Base-by-base conservation (phyloP, 1,284 basidiomycete genomes). In the Thelephora terrestris region DNA sequence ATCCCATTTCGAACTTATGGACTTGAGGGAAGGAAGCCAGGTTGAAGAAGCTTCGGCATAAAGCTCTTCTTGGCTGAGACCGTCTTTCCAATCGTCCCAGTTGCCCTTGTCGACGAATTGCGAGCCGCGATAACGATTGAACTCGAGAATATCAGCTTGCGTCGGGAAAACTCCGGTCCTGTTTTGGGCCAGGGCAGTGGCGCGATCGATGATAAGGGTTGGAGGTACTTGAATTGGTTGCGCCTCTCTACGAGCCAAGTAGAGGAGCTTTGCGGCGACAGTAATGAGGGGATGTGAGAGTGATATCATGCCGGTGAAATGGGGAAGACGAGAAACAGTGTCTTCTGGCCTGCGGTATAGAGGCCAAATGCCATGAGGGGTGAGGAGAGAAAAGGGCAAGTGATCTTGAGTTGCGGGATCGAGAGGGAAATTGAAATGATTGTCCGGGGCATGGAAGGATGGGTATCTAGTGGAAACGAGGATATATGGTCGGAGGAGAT, bases 261-360 rank as follows among this genome's bases (percentile, higher is more conserved):
- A 85, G 40, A 84, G 61, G 9, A 84, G 69, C 46, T 77, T 79
- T 1, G 84, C 82, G 0, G 79, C 75, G 23, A 71, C 59, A 16
- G 76, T 67, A 21, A 75, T 69, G 3, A 75, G 71, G 0, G 82
- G 81, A 0, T 69, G 57, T 47, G 65, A 55, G 32, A 81, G 60
- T 4, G 53, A 32, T 9, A 75, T 57, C 7, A 58, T 51, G 42
- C 68, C 55, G 29, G 65, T 64, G 60, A 71, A 82, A 57, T 77
- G 71, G 2, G 58, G 50, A 23, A 66, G 56, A 4, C 35, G 17
- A 46, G 53, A 53, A 29, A 55, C 50, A 45, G 55, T 53, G 25
- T 66, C 51, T 7, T 53, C 47, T 0, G 59, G 66, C 7, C 65
- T 45, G 48, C 71, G 72, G 58, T 84, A 83, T 20, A 76, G 60